Evolutionary conservation across 2,329 filamentous ascomycete genomes (phyloP), one percentile per base, ranked within the genome.

Genomic region (Aschersonia sp.): DNA sequence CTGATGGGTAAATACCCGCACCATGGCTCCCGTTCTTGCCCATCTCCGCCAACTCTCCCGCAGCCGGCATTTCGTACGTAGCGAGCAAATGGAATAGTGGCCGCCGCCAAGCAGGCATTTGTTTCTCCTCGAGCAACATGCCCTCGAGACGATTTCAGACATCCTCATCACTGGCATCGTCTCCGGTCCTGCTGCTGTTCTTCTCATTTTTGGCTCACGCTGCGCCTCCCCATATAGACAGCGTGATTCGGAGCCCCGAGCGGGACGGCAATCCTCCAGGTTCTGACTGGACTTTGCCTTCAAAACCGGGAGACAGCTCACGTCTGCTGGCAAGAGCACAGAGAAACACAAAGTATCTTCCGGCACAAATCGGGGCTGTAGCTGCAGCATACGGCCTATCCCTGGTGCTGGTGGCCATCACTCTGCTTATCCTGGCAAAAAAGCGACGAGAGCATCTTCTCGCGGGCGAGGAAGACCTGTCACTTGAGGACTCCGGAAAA

Each of bases 361-460:
- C 89, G 20, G 82, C 80, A 50, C 84, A 96, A 64, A 82, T 96
- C 55, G 84, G 85, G 53, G 87, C 82, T 54, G 85, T 97, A 51
- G 75, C 91, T 50, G 88, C 82, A 51, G 82, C 85, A 50, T 96
- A 96, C 77, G 74, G 89, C 50, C 64, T 87, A 51, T 85, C 80
- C 38, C 74, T 94, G 59, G 72, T 88, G 58, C 65, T 92, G 57
- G 78, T 92, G 57, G 82, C 86, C 56, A 70, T 78, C 35, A 68
- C 78, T 44, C 69, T 89, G 5, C 69, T 88, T 42, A 62, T 76
- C 29, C 71, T 88, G 5, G 68, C 74, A 47, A 78, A 73, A 61
- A 71, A 63, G 50, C 70, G 77, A 29, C 73, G 75, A 30, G 66
- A 74, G 45, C 73, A 70, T 51, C 63, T 80, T 43, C 58, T 61